Evolutionary conservation across 108 stramenopile genomes (phyloP).

Genomic region (Fragilariopsis cylindrus): DNA sequence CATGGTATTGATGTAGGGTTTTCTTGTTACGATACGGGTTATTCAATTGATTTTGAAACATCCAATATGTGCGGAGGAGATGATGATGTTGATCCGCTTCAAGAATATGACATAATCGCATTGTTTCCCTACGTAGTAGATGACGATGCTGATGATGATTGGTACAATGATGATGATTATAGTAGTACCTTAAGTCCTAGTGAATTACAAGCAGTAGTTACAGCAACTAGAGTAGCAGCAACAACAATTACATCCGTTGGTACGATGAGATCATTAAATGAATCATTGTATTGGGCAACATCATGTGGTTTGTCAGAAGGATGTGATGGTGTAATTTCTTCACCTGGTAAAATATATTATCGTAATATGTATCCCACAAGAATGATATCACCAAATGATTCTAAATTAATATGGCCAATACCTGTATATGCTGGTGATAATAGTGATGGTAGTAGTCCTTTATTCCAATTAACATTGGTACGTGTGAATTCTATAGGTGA

Average conservation of each 20-base stretch:
- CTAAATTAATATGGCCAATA: not conserved
- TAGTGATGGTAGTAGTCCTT: not conserved
- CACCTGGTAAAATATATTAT: slow-evolving; percentile 1
- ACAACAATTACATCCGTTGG: not conserved
- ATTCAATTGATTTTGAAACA: slow-evolving; percentile 8
- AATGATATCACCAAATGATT: not conserved
- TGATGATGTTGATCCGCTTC: not conserved
- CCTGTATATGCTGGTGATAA: not conserved
- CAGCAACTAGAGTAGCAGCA: no score
- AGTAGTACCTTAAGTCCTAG: no score
- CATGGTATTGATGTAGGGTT: slow-evolving; percentile 1
- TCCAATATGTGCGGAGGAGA: not conserved
- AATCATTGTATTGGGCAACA: slow-evolving; percentile 4
- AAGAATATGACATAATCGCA: slow-evolving; percentile 2
- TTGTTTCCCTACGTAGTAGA: not conserved
- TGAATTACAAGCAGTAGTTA: no score
- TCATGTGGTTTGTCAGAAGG: not conserved
- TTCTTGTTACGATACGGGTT: not conserved
- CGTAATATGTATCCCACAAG: slow-evolving; percentile 4
- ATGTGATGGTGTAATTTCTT: slow-evolving; percentile 13
- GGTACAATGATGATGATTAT: no score
- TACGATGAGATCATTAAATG: not conserved
- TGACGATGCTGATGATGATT: no score
- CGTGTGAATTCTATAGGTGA: not conserved
- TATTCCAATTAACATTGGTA: not conserved